A percentile compares a stretch with the other conserved stretches of the same genome.
phyloP scores from a whole-genome alignment of 139 green algal genomes.

The Chara braunii region DNA sequence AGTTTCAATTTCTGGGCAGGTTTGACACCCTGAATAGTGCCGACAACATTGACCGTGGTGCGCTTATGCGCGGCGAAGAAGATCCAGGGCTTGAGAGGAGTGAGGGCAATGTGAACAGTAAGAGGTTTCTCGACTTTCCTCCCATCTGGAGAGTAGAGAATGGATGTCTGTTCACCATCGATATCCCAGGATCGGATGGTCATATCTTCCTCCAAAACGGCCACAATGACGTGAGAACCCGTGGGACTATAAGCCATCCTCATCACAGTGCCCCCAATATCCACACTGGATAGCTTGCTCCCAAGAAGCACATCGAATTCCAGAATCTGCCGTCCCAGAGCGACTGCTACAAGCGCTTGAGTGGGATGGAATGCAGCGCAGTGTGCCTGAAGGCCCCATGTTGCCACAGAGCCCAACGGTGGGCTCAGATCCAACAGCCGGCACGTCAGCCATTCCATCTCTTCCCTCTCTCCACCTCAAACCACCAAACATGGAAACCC shows the following conservation, averaged over 20 bases:
- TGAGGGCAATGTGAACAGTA: conserved; percentile 31
- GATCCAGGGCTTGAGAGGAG: conserved; percentile 18
- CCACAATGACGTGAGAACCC: conserved; percentile 27
- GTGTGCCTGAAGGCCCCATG: conserved; percentile 5
- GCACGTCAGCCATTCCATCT: conserved; percentile 32
- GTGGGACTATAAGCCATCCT: conserved; percentile 23
- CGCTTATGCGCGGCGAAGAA: conserved; percentile 37
- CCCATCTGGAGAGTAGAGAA: conserved; percentile 33
- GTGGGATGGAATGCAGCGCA: conserved; percentile 26
- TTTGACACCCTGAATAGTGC: conserved; percentile 16
- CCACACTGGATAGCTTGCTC: conserved; percentile 33
- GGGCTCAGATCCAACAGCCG: conserved; percentile 19
- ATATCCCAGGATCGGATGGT: conserved; percentile 38
- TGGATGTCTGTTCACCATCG: conserved; percentile 18
- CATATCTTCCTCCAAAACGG: conserved; percentile 31
- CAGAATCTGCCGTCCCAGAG: conserved; percentile 16
- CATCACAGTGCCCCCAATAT: conserved; percentile 29
- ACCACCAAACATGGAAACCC: too few relatives aligned
- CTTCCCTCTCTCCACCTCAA: too few relatives aligned
- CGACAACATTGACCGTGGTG: conserved; percentile 28
- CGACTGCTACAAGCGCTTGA: conserved; percentile 24
- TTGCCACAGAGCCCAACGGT: not conserved
- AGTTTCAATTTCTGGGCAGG: conserved; percentile 27
- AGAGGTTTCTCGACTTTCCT: conserved; percentile 1
- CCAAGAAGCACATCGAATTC: conserved; percentile 32